Percentiles rank a stretch among this genome's conserved stretches.
These are phyloP conservation scores for Talaromyces thailandensis DNA, from an alignment of 495 filamentous ascomycete genomes.

Conservation along the genomic window DNA sequence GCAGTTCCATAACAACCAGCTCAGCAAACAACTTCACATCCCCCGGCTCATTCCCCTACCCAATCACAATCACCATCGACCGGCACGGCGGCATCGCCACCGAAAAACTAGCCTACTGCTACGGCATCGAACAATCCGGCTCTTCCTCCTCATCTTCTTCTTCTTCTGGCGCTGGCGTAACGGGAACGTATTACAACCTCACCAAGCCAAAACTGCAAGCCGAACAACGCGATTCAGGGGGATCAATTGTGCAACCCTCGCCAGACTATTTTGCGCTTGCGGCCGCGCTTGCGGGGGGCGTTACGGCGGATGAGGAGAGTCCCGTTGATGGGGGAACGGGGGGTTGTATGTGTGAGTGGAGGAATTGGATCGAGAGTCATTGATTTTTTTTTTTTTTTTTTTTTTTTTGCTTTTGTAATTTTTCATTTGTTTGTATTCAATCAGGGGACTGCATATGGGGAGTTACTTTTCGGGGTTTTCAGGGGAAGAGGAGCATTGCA, in stretches of 20 bases:
- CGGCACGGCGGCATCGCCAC: constrained; percentile 60
- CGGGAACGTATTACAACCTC: constrained; percentile 37
- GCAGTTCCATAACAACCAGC: constrained; percentile 18
- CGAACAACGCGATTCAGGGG: constrained; percentile 52
- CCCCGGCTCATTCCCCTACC: constrained; percentile 79
- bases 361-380: constrained; percentile 44
- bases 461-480: too few species aligned
- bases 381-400: background rate
- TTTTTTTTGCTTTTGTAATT: too few species aligned
- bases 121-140: constrained; percentile 42
- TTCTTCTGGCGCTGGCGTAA: too few species aligned
- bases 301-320: constrained; percentile 22
- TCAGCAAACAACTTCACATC: constrained; percentile 45
- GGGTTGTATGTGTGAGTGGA: constrained; percentile 67
- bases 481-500: background rate
- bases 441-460: background rate
- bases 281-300: constrained; percentile 10
- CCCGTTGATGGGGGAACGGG: constrained; percentile 60
- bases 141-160: background rate
- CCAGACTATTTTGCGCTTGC: constrained; percentile 33
- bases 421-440: background rate
- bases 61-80: constrained; percentile 72
- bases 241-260: constrained; percentile 49
- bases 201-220: constrained; percentile 43
- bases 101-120: constrained; percentile 64